Percentiles rank a stretch among this genome's conserved stretches.
These are phyloP conservation scores for Podospora pseudocomata DNA, from an alignment of 495 filamentous ascomycete genomes.

Conservation along the genomic window DNA sequence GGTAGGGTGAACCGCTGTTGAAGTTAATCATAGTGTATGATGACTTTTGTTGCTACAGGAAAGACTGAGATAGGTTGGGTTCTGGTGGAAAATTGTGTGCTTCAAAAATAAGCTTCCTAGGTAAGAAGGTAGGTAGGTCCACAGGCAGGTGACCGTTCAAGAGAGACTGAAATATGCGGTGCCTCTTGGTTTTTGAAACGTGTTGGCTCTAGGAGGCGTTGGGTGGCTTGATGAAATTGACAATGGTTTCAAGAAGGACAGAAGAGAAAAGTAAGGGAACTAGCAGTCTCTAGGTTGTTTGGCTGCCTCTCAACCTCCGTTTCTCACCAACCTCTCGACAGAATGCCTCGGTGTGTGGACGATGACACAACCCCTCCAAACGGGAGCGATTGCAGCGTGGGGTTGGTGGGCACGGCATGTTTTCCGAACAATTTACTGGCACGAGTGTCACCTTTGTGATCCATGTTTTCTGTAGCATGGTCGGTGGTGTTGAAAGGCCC, in stretches of 20 bases:
- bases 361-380: constrained; percentile 5
- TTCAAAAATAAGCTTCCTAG: background rate
- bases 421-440: background rate
- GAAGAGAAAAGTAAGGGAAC: background rate
- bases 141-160: background rate
- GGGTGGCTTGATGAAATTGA: background rate
- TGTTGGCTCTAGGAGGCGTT: background rate
- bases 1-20: constrained; percentile 54
- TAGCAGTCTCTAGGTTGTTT: background rate
- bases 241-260: background rate
- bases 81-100: background rate
- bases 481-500: background rate
- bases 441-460: background rate
- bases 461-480: background rate
- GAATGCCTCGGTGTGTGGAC: constrained; percentile 6
- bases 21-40: constrained; percentile 44
- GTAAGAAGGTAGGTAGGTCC: background rate
- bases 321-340: background rate
- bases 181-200: background rate
- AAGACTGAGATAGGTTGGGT: background rate
- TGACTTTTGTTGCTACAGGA: background rate
- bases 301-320: background rate
- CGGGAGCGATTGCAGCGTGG: background rate
- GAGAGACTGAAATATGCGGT: background rate
- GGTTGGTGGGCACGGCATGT: background rate